A percentile compares a stretch with the other conserved stretches of the same genome.
phyloP scores from a whole-genome alignment of 1,139 yeast genomes.

The Blastobotrys indianensis region DNA sequence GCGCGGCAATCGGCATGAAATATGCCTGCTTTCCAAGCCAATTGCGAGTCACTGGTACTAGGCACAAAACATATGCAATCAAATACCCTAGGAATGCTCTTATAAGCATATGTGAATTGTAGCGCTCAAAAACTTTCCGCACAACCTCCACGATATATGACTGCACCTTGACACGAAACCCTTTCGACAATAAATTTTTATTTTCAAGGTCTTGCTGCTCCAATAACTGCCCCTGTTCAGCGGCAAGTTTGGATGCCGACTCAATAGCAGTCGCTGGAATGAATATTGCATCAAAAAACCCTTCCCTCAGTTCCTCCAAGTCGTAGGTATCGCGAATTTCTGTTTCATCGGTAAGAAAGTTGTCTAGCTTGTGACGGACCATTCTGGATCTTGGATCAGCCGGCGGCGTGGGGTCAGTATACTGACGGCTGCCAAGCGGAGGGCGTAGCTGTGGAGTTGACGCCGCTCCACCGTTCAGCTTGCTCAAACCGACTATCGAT shows the following conservation, averaged over 20 bases:
- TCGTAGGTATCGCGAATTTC: slow-evolving; percentile 24
- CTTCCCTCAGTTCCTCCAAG: slow-evolving; percentile 42
- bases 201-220: slow-evolving; percentile 9
- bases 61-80: slow-evolving; percentile 37
- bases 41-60: slow-evolving; percentile 34
- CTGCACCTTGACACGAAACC: too few species aligned
- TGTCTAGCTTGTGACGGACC: too few species aligned
- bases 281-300: slow-evolving; percentile 44
- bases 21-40: slow-evolving; percentile 40
- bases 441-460: too few species aligned
- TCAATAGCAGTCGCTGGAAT: slow-evolving; percentile 31
- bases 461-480: too few species aligned
- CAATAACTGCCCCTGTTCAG: slow-evolving; percentile 4
- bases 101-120: slow-evolving; percentile 12
- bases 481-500: too few species aligned
- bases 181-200: slow-evolving; percentile 8
- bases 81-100: slow-evolving; percentile 41
- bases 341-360: slow-evolving; percentile 2
- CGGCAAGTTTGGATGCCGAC: slow-evolving; percentile 8
- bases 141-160: not conserved
- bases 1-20: slow-evolving; percentile 39
- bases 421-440: too few species aligned
- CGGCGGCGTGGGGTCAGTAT: too few species aligned
- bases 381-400: too few species aligned
- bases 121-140: slow-evolving; percentile 1